Conservation (phyloP, 2,329 filamentous ascomycete species). For the Pezicula rhizophila region DNA sequence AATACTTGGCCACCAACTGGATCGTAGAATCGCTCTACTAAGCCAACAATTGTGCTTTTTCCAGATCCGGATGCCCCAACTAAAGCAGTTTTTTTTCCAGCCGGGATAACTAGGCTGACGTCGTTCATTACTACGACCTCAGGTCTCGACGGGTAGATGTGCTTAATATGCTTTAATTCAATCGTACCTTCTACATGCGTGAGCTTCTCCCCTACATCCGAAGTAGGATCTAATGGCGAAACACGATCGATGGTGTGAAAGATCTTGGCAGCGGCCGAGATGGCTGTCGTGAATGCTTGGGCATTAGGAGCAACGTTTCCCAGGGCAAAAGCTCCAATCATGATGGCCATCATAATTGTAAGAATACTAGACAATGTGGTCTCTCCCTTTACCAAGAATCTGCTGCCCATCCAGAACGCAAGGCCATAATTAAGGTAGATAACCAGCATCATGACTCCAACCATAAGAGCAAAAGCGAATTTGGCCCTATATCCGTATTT, state of each 20-base stretch:
- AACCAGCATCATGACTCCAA: constrained; percentile 76
- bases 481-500: constrained; percentile 73
- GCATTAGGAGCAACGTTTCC: constrained; percentile 81
- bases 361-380: constrained; percentile 66
- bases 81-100: constrained; percentile 89
- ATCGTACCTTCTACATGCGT: constrained; percentile 71
- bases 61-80: constrained; percentile 93
- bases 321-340: constrained; percentile 88
- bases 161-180: constrained; percentile 75
- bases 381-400: constrained; percentile 62
- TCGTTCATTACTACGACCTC: constrained; percentile 85
- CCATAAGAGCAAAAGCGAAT: constrained; percentile 66
- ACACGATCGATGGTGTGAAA: constrained; percentile 85
- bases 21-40: constrained; percentile 94
- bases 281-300: constrained; percentile 77
- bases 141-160: constrained; percentile 89
- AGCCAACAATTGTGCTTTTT: constrained; percentile 88
- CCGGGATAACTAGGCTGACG: constrained; percentile 72
- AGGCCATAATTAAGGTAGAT: constrained; percentile 84
- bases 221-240: constrained; percentile 77
- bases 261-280: constrained; percentile 85
- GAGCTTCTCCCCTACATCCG: constrained; percentile 63
- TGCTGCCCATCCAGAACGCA: constrained; percentile 81
- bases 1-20: constrained; percentile 74
- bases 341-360: constrained; percentile 78